A percentile compares a stretch with the other conserved stretches of the same genome.
Conservation (phyloP, 352 stramenopile genomes). For the Globisporangium apiculatum region DNA sequence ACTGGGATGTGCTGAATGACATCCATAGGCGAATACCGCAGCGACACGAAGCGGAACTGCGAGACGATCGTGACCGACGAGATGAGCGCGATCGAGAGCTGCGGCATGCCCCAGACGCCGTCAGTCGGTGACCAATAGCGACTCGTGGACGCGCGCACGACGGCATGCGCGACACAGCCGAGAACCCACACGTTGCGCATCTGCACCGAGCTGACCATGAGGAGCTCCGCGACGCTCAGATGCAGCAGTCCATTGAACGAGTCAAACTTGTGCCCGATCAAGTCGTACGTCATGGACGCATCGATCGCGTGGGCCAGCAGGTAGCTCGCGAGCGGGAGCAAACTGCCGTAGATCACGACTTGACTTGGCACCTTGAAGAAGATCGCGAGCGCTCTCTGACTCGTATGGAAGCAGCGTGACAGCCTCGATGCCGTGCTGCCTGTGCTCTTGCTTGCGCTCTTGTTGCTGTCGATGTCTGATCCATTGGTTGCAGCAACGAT, state of each 20-base stretch:
- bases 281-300: conserved; percentile 13
- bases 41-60: conserved; percentile 8
- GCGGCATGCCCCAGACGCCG: conserved; percentile 6
- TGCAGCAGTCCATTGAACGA: conserved; percentile 9
- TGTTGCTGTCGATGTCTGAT: no score
- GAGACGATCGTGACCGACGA: conserved; percentile 13
- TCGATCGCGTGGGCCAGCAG: conserved; percentile 15
- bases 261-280: conserved; percentile 7
- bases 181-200: conserved; percentile 21
- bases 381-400: background rate
- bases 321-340: conserved; percentile 18
- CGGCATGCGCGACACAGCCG: conserved; percentile 1
- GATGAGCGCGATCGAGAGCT: conserved; percentile 14
- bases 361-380: conserved; percentile 17
- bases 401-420: background rate
- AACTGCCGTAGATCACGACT: conserved; percentile 17
- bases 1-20: background rate
- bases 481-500: background rate
- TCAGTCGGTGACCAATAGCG: background rate
- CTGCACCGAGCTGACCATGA: conserved; percentile 13
- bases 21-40: background rate
- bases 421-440: background rate
- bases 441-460: background rate
- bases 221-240: conserved; percentile 2
- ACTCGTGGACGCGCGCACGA: background rate